A percentile compares a stretch with the other conserved stretches of the same genome.
Evolutionary conservation across 345 rosid species (phyloP).

Genomic region (Nephelium lappaceum): DNA sequence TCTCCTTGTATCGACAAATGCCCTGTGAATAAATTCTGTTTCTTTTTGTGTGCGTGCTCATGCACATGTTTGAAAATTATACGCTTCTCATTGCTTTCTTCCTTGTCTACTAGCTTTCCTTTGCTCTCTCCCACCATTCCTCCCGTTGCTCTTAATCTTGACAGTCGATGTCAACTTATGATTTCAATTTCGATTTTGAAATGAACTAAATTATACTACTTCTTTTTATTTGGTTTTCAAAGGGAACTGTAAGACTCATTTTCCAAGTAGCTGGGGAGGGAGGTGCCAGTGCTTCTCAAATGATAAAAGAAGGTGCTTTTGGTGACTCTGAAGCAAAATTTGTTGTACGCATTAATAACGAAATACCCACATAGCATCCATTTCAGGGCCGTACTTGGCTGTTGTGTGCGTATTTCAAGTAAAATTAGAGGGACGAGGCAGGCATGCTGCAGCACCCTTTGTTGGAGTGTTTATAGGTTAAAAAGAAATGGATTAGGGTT

Average conservation of each 20-base stretch:
- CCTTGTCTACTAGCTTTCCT: neutral
- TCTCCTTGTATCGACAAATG: neutral
- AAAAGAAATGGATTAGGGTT: too few species aligned
- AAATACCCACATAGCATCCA: constrained; percentile 49
- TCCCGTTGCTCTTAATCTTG: constrained; percentile 1
- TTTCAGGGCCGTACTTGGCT: constrained; percentile 65
- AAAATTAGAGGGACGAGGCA: constrained; percentile 56
- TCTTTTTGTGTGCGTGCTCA: neutral
- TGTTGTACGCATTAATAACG: constrained; percentile 60
- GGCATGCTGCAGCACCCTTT: constrained; percentile 64
- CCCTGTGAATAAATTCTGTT: neutral
- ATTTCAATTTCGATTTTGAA: neutral
- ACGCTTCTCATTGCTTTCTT: constrained; percentile 6
- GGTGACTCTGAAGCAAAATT: constrained; percentile 90
- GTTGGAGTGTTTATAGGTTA: too few species aligned
- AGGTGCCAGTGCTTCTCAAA: constrained; percentile 81
- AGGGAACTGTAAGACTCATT: constrained; percentile 85
- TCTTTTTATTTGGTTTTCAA: constrained; percentile 33
- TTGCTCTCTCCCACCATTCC: neutral
- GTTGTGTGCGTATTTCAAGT: constrained; percentile 55
- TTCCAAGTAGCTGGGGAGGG: constrained; percentile 96
- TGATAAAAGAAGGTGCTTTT: constrained; percentile 86
- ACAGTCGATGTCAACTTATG: neutral
- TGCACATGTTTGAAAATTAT: neutral
- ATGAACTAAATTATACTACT: constrained; percentile 7